phyloP scores from a whole-genome alignment of 345 rosid species.

The Bretschneidera sinensis region DNA sequence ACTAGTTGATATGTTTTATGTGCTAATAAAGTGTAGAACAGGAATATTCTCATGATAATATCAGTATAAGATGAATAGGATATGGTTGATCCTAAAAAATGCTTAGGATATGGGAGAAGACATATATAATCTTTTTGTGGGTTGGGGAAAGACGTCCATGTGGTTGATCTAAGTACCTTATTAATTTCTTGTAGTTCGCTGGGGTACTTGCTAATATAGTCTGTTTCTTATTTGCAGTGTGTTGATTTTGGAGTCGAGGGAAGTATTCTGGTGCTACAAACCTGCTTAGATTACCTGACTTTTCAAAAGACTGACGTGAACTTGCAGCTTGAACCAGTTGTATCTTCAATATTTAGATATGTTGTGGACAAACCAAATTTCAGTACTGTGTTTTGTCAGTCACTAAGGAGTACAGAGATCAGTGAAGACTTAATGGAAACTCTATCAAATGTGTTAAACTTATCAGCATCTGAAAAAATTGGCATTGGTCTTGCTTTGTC shows the following conservation, averaged over 20 bases:
- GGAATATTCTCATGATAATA: background rate
- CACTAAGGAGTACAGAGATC: constrained; percentile 41
- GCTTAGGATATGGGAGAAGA: too few relatives aligned
- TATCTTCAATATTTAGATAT: constrained; percentile 47
- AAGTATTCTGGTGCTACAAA: constrained; percentile 50
- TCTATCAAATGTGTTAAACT: constrained; percentile 36
- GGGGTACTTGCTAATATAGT: background rate
- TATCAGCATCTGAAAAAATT: constrained; percentile 66
- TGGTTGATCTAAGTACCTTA: too few relatives aligned
- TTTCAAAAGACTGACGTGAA: constrained; percentile 35
- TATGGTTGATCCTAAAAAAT: too few relatives aligned
- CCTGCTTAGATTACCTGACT: constrained; percentile 56
- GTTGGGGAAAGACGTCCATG: background rate
- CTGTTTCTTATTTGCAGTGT: constrained; percentile 35
- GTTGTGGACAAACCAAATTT: constrained; percentile 55
- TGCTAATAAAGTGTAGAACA: background rate
- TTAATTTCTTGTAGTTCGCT: background rate
- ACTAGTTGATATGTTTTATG: background rate
- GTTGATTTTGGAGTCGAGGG: constrained; percentile 59
- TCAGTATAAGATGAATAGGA: too few relatives aligned
- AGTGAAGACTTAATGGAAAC: constrained; percentile 42
- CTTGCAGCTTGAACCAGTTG: constrained; percentile 40
- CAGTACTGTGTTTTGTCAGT: constrained; percentile 53
- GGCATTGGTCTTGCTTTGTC: constrained; percentile 67
- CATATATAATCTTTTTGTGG: background rate